Percentiles rank a stretch among this genome's conserved stretches.
These are phyloP conservation scores for Scutellaria galericulata DNA, from an alignment of 257 asterid genomes.

Conservation along the genomic window DNA sequence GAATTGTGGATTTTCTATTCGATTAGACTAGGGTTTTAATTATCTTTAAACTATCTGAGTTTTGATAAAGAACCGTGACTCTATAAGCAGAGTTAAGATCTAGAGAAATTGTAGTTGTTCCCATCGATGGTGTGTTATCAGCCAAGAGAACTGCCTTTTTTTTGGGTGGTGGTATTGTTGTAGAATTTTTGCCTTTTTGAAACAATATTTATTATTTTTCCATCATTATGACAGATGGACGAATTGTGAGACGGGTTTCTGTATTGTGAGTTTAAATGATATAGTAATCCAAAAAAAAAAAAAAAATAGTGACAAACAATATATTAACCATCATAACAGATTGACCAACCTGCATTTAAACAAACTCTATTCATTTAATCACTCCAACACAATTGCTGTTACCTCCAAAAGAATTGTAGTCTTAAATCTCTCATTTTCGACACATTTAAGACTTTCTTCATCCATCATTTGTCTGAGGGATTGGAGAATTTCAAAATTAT, in stretches of 20 bases:
- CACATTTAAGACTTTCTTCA: background rate
- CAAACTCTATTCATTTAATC: background rate
- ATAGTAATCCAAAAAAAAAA: background rate
- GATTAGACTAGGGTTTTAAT: constrained; percentile 3
- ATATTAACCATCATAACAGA: background rate
- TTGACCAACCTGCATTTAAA: background rate
- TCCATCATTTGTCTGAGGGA: background rate
- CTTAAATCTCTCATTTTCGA: background rate
- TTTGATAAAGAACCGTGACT: constrained; percentile 15
- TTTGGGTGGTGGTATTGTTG: background rate
- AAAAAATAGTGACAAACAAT: background rate
- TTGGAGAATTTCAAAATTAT: background rate
- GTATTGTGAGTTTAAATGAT: constrained; percentile 2
- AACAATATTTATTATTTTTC: background rate
- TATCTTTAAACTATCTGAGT: background rate
- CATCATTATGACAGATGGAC: constrained; percentile 2
- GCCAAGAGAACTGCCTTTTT: constrained; percentile 15
- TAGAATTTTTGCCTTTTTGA: constrained; percentile 14
- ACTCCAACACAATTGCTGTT: background rate
- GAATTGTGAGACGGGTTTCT: background rate
- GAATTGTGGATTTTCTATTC: background rate
- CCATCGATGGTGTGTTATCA: background rate
- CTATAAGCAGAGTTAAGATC: background rate
- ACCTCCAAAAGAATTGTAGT: background rate
- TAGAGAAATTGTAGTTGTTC: background rate